Evolutionary conservation across 2,329 filamentous ascomycete genomes (phyloP).

Genomic region (Calonectria pauciramosa): DNA sequence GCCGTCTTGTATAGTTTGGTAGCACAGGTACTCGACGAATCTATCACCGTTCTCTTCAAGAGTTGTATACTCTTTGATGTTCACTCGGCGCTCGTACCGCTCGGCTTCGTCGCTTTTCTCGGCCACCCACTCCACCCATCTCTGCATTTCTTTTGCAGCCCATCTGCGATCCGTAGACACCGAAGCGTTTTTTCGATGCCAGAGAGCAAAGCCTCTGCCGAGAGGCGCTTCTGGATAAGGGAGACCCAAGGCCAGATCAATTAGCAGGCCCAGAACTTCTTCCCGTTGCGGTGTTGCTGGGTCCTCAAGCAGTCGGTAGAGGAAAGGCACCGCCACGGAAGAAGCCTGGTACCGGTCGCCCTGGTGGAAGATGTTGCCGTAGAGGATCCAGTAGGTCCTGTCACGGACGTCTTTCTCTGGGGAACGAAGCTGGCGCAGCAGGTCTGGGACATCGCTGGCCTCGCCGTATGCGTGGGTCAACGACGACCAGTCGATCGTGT

Average conservation of each 20-base stretch:
- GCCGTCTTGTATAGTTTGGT: neutral
- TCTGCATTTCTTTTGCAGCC: neutral
- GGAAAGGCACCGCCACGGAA: neutral
- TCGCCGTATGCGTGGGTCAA: conserved; percentile 12
- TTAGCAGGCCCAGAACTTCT: neutral
- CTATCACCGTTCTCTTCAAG: neutral
- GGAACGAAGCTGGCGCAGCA: neutral
- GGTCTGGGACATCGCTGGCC: conserved; percentile 1
- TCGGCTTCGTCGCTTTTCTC: neutral
- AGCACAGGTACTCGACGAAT: neutral
- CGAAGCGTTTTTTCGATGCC: neutral
- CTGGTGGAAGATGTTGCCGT: conserved; percentile 11
- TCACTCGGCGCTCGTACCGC: too few relatives aligned
- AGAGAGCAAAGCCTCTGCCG: neutral
- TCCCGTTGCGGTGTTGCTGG: conserved; percentile 2
- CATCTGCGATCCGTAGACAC: neutral
- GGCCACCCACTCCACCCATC: neutral
- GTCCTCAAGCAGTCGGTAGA: conserved; percentile 6
- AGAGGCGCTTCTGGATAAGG: neutral
- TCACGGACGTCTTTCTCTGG: neutral
- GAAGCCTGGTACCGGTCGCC: conserved; percentile 9
- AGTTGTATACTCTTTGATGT: neutral
- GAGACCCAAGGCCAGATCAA: neutral
- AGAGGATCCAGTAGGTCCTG: neutral
- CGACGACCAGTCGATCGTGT: conserved; percentile 8